These are phyloP conservation scores for Lentinula sp. DNA, from an alignment of 768 basidiomycete genomes.

Conservation along the genomic window DNA sequence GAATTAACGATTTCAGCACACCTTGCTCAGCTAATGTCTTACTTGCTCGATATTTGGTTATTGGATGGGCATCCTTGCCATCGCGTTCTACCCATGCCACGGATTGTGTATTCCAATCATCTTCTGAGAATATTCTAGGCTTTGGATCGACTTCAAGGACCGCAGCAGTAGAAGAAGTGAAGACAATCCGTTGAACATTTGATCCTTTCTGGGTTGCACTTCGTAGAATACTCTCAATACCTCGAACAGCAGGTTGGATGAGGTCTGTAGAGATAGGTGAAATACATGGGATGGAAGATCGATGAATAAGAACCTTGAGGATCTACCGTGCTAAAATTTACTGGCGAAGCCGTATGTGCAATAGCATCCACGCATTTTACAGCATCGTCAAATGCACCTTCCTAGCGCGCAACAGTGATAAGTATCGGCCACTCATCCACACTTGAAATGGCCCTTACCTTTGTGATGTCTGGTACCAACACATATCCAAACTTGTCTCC, in stretches of 20 bases:
- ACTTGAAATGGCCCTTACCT: slow-evolving; percentile 22
- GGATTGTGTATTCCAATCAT: slow-evolving; percentile 56
- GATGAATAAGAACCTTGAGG: slow-evolving; percentile 21
- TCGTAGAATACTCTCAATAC: slow-evolving; percentile 27
- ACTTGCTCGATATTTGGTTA: slow-evolving; percentile 50
- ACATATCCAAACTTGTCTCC: slow-evolving; percentile 58
- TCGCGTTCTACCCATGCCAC: slow-evolving; percentile 38
- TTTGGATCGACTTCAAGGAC: slow-evolving; percentile 24
- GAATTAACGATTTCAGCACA: slow-evolving; percentile 9
- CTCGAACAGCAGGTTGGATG: slow-evolving; percentile 27
- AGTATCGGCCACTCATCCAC: background rate
- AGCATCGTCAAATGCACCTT: slow-evolving; percentile 54
- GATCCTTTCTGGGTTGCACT: slow-evolving; percentile 30
- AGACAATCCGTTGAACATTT: slow-evolving; percentile 47
- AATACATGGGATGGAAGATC: background rate
- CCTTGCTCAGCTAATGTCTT: slow-evolving; percentile 64
- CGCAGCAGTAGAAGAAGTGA: slow-evolving; percentile 59
- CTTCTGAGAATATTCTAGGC: slow-evolving; percentile 34
- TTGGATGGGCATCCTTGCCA: slow-evolving; percentile 33
- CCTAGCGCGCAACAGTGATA: slow-evolving; percentile 16
- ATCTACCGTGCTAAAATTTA: slow-evolving; percentile 27
- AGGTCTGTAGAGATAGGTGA: slow-evolving; percentile 22
- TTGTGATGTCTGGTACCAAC: slow-evolving; percentile 64
- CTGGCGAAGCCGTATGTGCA: slow-evolving; percentile 48
- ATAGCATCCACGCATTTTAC: slow-evolving; percentile 57